Conservation (phyloP, 106 monocot genomes). For the Phalaenopsis equestris region DNA sequence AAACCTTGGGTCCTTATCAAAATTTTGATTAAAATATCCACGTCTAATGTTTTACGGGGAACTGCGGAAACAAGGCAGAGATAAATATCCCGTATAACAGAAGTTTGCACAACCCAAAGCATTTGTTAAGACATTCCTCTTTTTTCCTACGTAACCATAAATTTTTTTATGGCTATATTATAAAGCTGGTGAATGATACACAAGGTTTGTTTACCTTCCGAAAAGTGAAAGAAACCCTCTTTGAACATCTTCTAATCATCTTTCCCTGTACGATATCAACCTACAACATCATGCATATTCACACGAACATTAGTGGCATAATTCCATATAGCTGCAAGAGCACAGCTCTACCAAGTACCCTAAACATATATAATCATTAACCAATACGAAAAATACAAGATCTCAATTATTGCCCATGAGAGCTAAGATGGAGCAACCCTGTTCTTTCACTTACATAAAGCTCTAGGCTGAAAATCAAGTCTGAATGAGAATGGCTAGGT, state of each 20-base stretch:
- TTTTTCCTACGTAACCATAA: background rate
- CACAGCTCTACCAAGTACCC: background rate
- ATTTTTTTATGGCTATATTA: background rate
- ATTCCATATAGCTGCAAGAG: background rate
- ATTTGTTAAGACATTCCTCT: background rate
- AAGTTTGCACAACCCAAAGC: background rate
- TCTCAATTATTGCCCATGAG: too few relatives aligned
- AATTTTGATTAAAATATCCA: background rate
- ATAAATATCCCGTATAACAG: background rate
- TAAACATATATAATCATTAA: too few relatives aligned
- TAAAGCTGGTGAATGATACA: background rate
- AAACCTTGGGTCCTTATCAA: background rate
- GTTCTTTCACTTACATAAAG: background rate
- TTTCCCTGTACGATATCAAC: conserved; percentile 62
- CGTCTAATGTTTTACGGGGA: background rate
- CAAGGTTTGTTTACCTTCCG: conserved; percentile 43
- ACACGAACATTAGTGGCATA: background rate
- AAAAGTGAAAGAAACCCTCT: conserved; percentile 93
- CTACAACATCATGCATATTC: conserved; percentile 23
- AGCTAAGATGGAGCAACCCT: too few relatives aligned
- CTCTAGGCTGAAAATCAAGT: background rate
- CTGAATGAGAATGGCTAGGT: background rate
- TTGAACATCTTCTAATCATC: conserved; percentile 41
- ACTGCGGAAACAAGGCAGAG: background rate
- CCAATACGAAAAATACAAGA: too few relatives aligned